Base-by-base conservation (phyloP, 164 flowering plant genomes). In the Vitis vinifera region DNA sequence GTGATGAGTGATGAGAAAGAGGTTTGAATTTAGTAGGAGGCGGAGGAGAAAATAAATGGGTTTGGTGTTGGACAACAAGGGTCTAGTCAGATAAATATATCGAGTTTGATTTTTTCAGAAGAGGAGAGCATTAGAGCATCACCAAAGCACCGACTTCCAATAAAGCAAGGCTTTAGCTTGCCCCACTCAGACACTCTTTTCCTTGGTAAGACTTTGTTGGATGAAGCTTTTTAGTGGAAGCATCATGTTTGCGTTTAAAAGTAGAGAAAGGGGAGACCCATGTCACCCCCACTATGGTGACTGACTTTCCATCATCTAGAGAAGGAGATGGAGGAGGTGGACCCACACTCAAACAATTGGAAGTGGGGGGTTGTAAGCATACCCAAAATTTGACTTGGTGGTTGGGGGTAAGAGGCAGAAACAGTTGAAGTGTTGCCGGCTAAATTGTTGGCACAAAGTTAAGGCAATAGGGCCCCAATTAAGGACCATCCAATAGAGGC, bases 211-310 rank as follows among this genome's bases (percentile, higher is more conserved):
- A 60, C 62, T 59, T 59, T 51, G 47, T 68, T 55, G 53, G 63
- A 19, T 64, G 73, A 56, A 56, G 53, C 31, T 62, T 52, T 62
- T 57, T 17, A 9, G n/a, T n/a, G 59, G n/a, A 58, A 57, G 58
- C 70, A 72, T 75, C 72, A 73, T 79, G 75, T 75, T 65, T 72
- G 74, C 71, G 79, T 76, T 79, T 67, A 63, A 66, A 75, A 70
- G 71, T 61, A 5, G 74, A 10, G 51, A 71, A 74, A 68, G 57
- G 63, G 59, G 13, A 66, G 51, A 30, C 73, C 70, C 79, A 72
- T 55, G 29, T 56, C 69, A 65, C 67, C 55, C 65, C 67, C 70
- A 64, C 60, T 59, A 64, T 30, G 66, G 67, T 37, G 51, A 60
- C 48, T 60, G 16, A 72, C 51, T 68, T 75, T 15, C 68, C 60